Conservation (phyloP, 2,329 filamentous ascomycete species). For the Microdochium bolleyi region DNA sequence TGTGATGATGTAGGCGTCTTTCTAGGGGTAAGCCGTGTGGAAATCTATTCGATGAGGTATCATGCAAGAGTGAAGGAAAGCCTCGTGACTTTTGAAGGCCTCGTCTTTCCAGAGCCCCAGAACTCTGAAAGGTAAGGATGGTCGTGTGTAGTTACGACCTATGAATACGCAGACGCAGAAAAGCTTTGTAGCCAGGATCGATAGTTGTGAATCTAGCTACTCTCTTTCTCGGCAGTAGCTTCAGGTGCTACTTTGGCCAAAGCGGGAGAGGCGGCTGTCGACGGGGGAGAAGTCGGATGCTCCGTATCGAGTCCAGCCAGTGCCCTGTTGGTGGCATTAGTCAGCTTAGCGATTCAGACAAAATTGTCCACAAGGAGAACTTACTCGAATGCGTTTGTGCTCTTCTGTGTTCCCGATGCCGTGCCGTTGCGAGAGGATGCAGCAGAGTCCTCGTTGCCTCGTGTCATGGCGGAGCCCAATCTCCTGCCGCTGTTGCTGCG, state of each 20-base stretch:
- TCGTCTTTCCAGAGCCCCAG: conserved; percentile 22
- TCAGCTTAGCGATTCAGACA: too few relatives aligned
- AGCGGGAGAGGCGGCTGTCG: conserved; percentile 58
- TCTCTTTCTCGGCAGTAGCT: conserved; percentile 42
- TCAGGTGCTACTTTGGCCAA: conserved; percentile 55
- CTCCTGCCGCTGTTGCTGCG: conserved; percentile 85
- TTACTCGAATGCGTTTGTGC: conserved; percentile 92
- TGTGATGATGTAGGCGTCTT: conserved; percentile 7
- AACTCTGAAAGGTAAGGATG: conserved; percentile 29
- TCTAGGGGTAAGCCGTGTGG: conserved; percentile 16
- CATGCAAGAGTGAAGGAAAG: conserved; percentile 27
- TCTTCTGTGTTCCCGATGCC: conserved; percentile 61
- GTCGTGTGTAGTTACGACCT: conserved; percentile 24
- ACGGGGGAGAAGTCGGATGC: conserved; percentile 62
- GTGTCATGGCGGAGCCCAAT: conserved; percentile 63
- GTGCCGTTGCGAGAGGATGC: conserved; percentile 86
- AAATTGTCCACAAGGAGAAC: too few relatives aligned
- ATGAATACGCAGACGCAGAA: conserved; percentile 33
- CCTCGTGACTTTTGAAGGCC: conserved; percentile 34
- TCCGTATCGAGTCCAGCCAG: conserved; percentile 55
- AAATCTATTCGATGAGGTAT: conserved; percentile 31
- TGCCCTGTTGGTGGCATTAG: conserved; percentile 35
- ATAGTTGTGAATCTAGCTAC: conserved; percentile 31
- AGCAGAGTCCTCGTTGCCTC: conserved; percentile 76
- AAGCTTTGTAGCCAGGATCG: conserved; percentile 23